These are phyloP conservation scores for Coemansia sp. DNA, from an alignment of 192 early-diverging fungal genomes.

Conservation along the genomic window DNA sequence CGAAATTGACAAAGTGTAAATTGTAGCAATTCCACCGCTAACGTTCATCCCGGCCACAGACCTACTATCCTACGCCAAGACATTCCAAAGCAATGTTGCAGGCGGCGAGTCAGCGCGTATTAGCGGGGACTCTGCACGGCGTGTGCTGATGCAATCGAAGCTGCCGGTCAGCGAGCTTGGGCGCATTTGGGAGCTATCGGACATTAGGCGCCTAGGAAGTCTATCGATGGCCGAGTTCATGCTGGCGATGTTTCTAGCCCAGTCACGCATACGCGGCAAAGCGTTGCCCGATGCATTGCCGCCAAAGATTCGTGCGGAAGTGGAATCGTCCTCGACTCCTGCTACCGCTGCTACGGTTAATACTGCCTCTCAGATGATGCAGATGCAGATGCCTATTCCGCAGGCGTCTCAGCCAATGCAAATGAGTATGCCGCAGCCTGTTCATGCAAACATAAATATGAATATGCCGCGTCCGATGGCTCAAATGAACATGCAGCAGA, in stretches of 20 bases:
- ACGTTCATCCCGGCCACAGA: conserved; percentile 41
- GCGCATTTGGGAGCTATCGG: conserved; percentile 65
- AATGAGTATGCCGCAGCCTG: not conserved
- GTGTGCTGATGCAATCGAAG: conserved; percentile 60
- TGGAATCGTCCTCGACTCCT: conserved; percentile 25
- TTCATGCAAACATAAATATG: not conserved
- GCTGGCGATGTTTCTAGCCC: conserved; percentile 67
- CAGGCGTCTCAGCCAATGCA: conserved; percentile 6
- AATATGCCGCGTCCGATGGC: not conserved
- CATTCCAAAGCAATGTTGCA: conserved; percentile 27
- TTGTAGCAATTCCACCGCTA: conserved; percentile 28
- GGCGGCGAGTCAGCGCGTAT: conserved; percentile 26
- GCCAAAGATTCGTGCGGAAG: conserved; percentile 55
- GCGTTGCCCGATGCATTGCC: conserved; percentile 58
- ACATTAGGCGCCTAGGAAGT: conserved; percentile 50
- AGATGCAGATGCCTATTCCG: conserved; percentile 6
- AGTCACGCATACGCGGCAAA: conserved; percentile 58
- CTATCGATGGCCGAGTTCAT: conserved; percentile 67
- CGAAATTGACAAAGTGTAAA: not conserved
- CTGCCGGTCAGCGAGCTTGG: conserved; percentile 59
- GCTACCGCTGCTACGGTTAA: not conserved
- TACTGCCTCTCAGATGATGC: not conserved
- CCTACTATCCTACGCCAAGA: conserved; percentile 22
- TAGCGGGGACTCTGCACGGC: conserved; percentile 55
- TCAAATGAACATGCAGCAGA: not conserved